A percentile compares a stretch with the other conserved stretches of the same genome.
phyloP scores from a whole-genome alignment of 306 rosid genomes.

The Notholithocarpus densiflorus region DNA sequence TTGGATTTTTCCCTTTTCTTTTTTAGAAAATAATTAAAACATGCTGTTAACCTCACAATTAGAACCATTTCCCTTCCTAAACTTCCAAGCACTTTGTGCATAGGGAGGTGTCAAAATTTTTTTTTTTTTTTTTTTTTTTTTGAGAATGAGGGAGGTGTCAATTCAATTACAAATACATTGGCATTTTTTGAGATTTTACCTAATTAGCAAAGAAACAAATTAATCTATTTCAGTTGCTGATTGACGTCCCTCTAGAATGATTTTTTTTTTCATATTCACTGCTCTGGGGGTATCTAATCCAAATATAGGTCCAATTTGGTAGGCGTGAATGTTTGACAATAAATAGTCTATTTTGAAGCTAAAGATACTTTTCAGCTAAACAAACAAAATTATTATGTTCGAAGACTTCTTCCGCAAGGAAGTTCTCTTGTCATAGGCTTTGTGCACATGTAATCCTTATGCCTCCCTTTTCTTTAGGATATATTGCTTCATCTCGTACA shows the following conservation, averaged over 20 bases:
- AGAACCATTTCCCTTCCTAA: no score
- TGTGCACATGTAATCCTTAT: neutral
- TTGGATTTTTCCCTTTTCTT: no score
- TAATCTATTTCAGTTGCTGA: no score
- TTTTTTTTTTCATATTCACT: neutral
- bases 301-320: neutral
- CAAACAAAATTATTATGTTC: conserved; percentile 3
- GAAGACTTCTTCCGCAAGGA: neutral
- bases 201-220: no score
- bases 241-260: neutral
- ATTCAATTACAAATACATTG: no score
- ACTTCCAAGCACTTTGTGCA: fast-evolving
- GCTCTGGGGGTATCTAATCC: neutral
- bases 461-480: neutral
- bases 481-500: neutral
- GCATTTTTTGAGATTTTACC: no score
- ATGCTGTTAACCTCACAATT: fast-evolving
- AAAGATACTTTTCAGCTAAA: neutral
- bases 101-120: no score
- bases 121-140: no score
- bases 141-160: no score
- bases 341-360: neutral
- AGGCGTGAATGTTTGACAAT: neutral
- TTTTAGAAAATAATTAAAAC: no score
- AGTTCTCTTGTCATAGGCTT: neutral